phyloP scores from a whole-genome alignment of 164 flowering plant genomes.

The Aristolochia fimbriata region DNA sequence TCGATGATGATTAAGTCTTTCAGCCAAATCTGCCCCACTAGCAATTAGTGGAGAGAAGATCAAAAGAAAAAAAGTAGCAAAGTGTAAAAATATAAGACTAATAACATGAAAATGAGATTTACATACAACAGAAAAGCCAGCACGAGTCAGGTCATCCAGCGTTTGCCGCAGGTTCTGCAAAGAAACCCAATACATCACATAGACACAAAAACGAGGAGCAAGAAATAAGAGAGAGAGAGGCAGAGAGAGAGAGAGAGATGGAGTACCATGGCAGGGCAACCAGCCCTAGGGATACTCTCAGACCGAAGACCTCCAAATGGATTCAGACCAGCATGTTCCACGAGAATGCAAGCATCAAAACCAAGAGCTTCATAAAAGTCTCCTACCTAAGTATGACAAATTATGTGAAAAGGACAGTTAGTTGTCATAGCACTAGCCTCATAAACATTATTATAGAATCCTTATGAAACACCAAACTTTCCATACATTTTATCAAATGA shows the following conservation, averaged over 20 bases:
- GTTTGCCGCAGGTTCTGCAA: constrained; percentile 95
- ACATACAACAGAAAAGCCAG: constrained; percentile 92
- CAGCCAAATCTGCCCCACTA: too few relatives aligned
- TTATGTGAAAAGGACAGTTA: background rate
- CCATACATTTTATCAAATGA: too few relatives aligned
- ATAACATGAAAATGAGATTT: background rate
- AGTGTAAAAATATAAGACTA: background rate
- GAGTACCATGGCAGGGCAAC: constrained; percentile 88
- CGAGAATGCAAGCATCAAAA: constrained; percentile 93
- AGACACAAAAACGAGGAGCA: background rate
- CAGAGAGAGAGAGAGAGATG: background rate
- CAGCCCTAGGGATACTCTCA: constrained; percentile 92
- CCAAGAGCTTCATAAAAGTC: constrained; percentile 98
- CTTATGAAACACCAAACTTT: too few relatives aligned
- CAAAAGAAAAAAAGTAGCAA: background rate
- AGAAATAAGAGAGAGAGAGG: too few relatives aligned
- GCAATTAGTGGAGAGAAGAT: too few relatives aligned
- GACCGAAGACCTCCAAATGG: constrained; percentile 91
- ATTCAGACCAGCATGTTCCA: constrained; percentile 96
- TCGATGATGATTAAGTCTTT: too few relatives aligned
- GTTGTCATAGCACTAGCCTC: too few relatives aligned
- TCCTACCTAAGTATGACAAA: constrained; percentile 57
- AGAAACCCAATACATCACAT: background rate
- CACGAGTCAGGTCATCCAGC: constrained; percentile 85
- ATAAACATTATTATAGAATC: too few relatives aligned